These are phyloP conservation scores for Sorghum bicolor DNA, from an alignment of 176 grass and related monocot genomes.

Conservation along the genomic window Sorghum_bicolor_NCBIv3 NC_012870.2:13039001-13039500, in stretches of 20 bases:
- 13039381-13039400: not conserved
- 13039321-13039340: not conserved
- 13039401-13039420: not conserved
- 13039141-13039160: not conserved
- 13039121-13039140: not conserved
- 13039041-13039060: not conserved
- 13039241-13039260: not conserved
- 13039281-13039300: not conserved
- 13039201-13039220: not conserved
- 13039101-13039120: not conserved
- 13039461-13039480: not conserved
- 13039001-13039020: not conserved
- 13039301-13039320: too few species aligned
- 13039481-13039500: not conserved
- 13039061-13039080: not conserved
- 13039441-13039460: not conserved
- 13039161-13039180: not conserved
- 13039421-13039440: too few species aligned
- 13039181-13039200: not conserved
- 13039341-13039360: too few species aligned
- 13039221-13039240: not conserved
- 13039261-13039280: not conserved
- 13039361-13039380: not conserved
- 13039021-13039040: not conserved
- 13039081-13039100: not conserved